Conservation (phyloP, 2,329 filamentous ascomycete genomes). For the Fusarium udum region DNA sequence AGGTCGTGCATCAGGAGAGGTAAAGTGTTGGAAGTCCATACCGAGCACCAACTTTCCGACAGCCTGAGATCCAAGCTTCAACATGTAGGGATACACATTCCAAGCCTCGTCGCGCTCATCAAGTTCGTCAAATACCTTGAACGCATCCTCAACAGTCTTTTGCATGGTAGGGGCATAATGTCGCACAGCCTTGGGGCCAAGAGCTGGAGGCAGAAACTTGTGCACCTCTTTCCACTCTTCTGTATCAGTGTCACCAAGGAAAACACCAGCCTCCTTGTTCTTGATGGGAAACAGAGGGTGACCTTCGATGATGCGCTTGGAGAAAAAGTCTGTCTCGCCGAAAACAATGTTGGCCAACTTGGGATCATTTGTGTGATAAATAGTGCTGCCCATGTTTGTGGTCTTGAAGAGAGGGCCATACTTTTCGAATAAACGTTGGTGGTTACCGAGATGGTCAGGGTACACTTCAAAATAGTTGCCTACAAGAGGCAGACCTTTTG, state of each 20-base stretch:
- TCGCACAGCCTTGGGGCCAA: slow-evolving; percentile 67
- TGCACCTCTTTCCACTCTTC: slow-evolving; percentile 62
- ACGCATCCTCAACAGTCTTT: slow-evolving; percentile 59
- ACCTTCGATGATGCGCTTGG: slow-evolving; percentile 61
- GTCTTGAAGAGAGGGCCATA: slow-evolving; percentile 64
- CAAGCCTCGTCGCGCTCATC: slow-evolving; percentile 58
- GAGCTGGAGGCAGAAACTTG: slow-evolving; percentile 69
- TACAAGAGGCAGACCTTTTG: slow-evolving; percentile 57
- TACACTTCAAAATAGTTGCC: slow-evolving; percentile 65
- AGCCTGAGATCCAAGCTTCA: slow-evolving; percentile 58
- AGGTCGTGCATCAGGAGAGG: slow-evolving; percentile 54
- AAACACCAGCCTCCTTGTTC: slow-evolving; percentile 54
- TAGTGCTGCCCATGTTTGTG: slow-evolving; percentile 59
- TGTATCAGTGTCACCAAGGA: slow-evolving; percentile 61
- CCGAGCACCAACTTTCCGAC: slow-evolving; percentile 57
- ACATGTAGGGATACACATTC: slow-evolving; percentile 61
- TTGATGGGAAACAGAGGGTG: slow-evolving; percentile 59
- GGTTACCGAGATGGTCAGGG: slow-evolving; percentile 67
- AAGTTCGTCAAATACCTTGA: slow-evolving; percentile 60
- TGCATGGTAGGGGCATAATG: slow-evolving; percentile 71
- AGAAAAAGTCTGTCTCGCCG: slow-evolving; percentile 61
- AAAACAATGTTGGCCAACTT: slow-evolving; percentile 57
- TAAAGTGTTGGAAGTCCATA: slow-evolving; percentile 58
- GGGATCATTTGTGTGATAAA: slow-evolving; percentile 63
- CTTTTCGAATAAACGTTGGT: slow-evolving; percentile 61